Conservation (phyloP, 208 protist species). For the Vickermania spadyakhi region DNA sequence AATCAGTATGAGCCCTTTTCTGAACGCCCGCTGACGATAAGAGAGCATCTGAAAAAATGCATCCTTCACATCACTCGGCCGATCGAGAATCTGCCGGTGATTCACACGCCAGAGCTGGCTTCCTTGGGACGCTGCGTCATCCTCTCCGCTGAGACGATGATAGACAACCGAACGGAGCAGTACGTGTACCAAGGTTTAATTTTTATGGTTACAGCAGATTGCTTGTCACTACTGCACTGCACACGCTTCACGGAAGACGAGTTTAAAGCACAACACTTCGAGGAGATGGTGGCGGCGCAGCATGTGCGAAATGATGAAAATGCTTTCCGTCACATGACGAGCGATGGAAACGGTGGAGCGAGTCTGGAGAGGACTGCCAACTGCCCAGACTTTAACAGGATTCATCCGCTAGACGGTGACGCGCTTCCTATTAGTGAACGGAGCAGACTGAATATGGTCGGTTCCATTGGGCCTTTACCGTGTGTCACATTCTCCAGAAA, state of each 20-base stretch:
- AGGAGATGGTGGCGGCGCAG: conserved; percentile 4
- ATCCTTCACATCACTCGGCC: neutral
- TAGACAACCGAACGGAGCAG: conserved; percentile 6
- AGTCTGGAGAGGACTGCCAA: neutral
- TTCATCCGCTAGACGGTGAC: neutral
- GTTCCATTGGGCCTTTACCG: conserved; percentile 16
- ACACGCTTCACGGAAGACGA: conserved; percentile 2
- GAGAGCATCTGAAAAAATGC: neutral
- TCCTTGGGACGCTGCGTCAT: conserved; percentile 19
- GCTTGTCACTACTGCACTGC: conserved; percentile 13
- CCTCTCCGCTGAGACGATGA: conserved; percentile 13
- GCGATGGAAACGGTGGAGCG: conserved; percentile 6
- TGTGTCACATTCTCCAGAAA: conserved; percentile 20
- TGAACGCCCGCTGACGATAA: neutral
- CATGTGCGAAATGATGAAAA: conserved; percentile 1
- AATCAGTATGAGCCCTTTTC: neutral
- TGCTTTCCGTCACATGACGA: conserved; percentile 7
- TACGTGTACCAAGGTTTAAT: conserved; percentile 21
- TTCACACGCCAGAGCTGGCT: conserved; percentile 15
- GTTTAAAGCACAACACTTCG: neutral
- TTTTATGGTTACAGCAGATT: conserved; percentile 15
- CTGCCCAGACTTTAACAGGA: neutral
- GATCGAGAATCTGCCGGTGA: conserved; percentile 8
- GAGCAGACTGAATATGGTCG: neutral
- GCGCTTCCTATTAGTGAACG: neutral